Conservation (phyloP, 2,329 filamentous ascomycete species). For the Graphium sp. region DNA sequence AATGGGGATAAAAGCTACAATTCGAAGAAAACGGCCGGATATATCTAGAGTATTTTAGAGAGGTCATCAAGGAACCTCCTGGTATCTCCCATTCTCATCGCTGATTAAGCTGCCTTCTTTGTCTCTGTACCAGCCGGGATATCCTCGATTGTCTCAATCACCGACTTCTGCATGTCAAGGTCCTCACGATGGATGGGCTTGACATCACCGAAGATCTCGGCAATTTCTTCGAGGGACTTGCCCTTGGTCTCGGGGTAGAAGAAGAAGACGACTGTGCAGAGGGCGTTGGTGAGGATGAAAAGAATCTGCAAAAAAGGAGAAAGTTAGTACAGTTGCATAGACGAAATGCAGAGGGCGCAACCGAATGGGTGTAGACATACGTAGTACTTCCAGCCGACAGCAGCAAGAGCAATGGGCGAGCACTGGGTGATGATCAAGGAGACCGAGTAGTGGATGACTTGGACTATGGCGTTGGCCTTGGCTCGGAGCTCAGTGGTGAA, state of each 20-base stretch:
- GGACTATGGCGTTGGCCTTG: conserved; percentile 21
- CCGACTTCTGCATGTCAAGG: no score
- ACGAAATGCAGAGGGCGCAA: no score
- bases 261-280: conserved; percentile 17
- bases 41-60: no score
- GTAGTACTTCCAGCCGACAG: conserved; percentile 23
- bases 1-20: no score
- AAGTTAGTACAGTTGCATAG: background rate
- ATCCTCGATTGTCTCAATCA: no score
- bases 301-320: conserved; percentile 12
- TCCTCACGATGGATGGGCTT: conserved; percentile 12
- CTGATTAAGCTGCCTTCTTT: no score
- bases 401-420: conserved; percentile 19
- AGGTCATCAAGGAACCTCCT: no score
- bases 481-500: conserved; percentile 21
- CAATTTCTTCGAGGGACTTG: conserved; percentile 19
- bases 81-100: no score
- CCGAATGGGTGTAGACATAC: conserved; percentile 9
- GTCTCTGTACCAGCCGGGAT: no score
- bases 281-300: conserved; percentile 18
- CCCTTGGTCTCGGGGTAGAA: conserved; percentile 20
- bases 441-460: conserved; percentile 22
- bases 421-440: conserved; percentile 21
- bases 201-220: conserved; percentile 21
- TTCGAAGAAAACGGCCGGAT: no score